phyloP scores from a whole-genome alignment of 177 flowering plant genomes.

The Vitis hybrid region DNA sequence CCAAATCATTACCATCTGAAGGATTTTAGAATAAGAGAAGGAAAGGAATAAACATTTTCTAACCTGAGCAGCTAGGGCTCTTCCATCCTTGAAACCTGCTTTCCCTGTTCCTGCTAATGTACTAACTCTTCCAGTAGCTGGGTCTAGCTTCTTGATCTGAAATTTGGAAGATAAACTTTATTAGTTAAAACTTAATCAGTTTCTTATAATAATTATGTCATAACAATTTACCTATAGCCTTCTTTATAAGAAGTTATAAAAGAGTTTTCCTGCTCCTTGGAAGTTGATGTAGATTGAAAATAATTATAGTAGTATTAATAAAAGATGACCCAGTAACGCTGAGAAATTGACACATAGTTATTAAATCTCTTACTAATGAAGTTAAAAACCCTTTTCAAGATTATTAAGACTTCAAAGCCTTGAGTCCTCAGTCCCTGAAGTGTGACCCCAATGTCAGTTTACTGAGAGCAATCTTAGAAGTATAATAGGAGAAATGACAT shows the following conservation, averaged over 20 bases:
- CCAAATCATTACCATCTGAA: neutral
- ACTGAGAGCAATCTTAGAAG: neutral
- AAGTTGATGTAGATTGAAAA: too few species aligned
- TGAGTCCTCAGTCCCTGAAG: neutral
- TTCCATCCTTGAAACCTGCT: constrained; percentile 95
- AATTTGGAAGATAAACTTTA: constrained; percentile 8
- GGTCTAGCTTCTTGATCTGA: constrained; percentile 87
- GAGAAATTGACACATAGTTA: too few species aligned
- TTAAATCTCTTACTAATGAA: too few species aligned
- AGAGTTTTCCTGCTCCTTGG: too few species aligned
- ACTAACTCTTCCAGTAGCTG: constrained; percentile 56
- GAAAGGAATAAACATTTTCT: constrained; percentile 10
- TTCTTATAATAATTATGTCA: neutral
- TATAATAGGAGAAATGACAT: neutral
- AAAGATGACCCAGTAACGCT: too few species aligned
- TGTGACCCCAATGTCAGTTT: neutral
- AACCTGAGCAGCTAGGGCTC: constrained; percentile 72
- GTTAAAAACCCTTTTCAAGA: too few species aligned
- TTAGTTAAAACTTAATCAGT: neutral
- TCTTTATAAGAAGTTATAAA: too few species aligned
- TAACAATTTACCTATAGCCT: neutral
- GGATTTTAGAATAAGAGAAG: neutral
- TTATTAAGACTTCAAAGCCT: too few species aligned
- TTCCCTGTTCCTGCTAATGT: constrained; percentile 84
- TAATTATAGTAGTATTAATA: too few species aligned